Base-by-base conservation (phyloP, 371 early-diverging fungal genomes). In the Phascolomyces articulosus region DNA sequence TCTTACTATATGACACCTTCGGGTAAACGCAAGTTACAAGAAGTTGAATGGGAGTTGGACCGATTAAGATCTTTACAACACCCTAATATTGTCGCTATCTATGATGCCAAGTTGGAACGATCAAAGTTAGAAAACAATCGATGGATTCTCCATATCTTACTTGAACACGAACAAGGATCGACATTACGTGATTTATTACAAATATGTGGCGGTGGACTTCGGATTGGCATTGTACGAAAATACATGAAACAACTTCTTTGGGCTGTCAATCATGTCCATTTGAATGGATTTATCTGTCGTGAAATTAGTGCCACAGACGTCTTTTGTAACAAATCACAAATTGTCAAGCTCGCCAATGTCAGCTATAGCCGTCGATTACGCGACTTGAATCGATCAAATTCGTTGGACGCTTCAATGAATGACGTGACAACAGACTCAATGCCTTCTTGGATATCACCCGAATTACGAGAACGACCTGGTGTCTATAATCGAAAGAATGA, bases 401-500 rank as follows among this genome's bases (percentile, higher is more conserved):
- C 72, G 21, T 57, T 83, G 20, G 72, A 73, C 73, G 62, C 77
- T 76, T 62, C 61, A 55, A 78, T 79, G 75, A 65, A 76, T 34
- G 68, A 57, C 44, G 84, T 66, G 53, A 26, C 60, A 54, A 29
- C 62, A 48, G 16, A 62, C 40, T 10, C 66, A 7, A 62, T 67
- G 29, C 69, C 69, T 23, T 71, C 74, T 2, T 85, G 91, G 78
- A 69, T 74, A 7, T 77, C 88, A 0, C 89, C 90, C 10, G 90
- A 90, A 73, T 64, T 85, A 28, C 67, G 78, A 9, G 84, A 87
- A 10, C 66, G 82, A 6, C 84, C 88, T 0, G 87, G 86, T 20
- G 68, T 84, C 11, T 83, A 84, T 62, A 82, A 84, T 23, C 77
- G 91, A 48, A 91, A 93, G 64, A 89, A 87, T 64, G 93, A 93